phyloP scores from a whole-genome alignment of 495 filamentous ascomycete species.

The Penicillium goetzii region DNA sequence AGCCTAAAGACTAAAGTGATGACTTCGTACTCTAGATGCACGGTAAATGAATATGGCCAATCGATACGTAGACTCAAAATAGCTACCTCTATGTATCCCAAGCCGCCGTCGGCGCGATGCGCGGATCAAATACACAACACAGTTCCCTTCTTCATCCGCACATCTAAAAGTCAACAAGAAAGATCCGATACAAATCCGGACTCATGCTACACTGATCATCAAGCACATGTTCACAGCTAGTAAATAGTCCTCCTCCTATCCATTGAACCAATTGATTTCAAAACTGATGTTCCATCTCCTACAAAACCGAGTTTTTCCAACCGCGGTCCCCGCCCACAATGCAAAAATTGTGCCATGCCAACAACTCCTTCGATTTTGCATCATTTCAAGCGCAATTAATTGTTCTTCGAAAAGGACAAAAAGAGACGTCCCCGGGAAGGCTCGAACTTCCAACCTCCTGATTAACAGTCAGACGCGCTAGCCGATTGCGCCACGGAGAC shows the following conservation, averaged over 20 bases:
- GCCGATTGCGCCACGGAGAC: conserved; percentile 7
- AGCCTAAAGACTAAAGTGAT: too few species aligned
- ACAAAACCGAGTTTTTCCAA: background rate
- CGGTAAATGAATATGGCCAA: too few species aligned
- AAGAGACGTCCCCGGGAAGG: conserved; percentile 4
- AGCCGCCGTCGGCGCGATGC: too few species aligned
- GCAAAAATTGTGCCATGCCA: background rate
- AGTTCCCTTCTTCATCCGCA: too few species aligned
- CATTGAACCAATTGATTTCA: background rate
- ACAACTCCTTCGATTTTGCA: background rate
- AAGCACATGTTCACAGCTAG: background rate
- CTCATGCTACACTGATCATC: background rate
- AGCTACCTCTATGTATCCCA: too few species aligned
- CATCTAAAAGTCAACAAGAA: too few species aligned
- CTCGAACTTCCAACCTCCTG: conserved; percentile 7
- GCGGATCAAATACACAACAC: too few species aligned
- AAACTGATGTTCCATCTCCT: background rate
- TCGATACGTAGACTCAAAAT: too few species aligned
- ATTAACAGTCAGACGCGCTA: conserved; percentile 7
- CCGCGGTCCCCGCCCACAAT: background rate
- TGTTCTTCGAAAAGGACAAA: background rate
- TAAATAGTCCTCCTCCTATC: background rate
- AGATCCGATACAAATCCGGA: too few species aligned
- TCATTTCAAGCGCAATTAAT: background rate
- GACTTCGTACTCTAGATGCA: too few species aligned